Conservation (phyloP, 148 eudicot genomes). For the Rhododendron williamsianum region DNA sequence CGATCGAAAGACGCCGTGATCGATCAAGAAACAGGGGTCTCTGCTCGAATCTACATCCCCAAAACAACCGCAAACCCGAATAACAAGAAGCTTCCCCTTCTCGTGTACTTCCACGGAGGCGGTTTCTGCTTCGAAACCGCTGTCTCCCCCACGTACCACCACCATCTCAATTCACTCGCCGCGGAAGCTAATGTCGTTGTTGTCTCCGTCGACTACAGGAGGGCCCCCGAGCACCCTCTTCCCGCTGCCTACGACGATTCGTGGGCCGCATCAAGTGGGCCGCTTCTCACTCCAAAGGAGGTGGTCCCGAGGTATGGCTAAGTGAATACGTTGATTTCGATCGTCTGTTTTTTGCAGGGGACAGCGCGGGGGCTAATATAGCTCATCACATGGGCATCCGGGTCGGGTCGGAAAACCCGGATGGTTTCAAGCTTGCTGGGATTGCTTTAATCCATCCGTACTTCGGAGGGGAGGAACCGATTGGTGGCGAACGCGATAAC, state of each 20-base stretch:
- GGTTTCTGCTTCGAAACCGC: conserved; percentile 36
- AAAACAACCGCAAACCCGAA: not conserved
- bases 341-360: conserved; percentile 38
- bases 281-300: conserved; percentile 21
- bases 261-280: conserved; percentile 51
- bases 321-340: conserved; percentile 27
- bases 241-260: conserved; percentile 45
- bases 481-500: not conserved
- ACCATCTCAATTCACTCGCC: conserved; percentile 17
- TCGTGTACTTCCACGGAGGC: conserved; percentile 57
- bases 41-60: conserved; percentile 47
- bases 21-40: conserved; percentile 1
- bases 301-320: conserved; percentile 41
- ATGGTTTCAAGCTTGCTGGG: conserved; percentile 13
- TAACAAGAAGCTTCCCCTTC: conserved; percentile 34
- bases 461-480: conserved; percentile 16
- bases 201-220: conserved; percentile 43
- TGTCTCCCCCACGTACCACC: conserved; percentile 14
- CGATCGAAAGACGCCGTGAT: conserved; percentile 32
- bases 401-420: conserved; percentile 8
- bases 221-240: conserved; percentile 51
- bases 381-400: conserved; percentile 36
- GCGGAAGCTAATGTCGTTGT: conserved; percentile 21
- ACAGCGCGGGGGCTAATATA: conserved; percentile 50
- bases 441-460: conserved; percentile 35